Base-by-base conservation (phyloP, 202 grass and related monocot species). In the Thinopyrum obtusiflorum region DNA sequence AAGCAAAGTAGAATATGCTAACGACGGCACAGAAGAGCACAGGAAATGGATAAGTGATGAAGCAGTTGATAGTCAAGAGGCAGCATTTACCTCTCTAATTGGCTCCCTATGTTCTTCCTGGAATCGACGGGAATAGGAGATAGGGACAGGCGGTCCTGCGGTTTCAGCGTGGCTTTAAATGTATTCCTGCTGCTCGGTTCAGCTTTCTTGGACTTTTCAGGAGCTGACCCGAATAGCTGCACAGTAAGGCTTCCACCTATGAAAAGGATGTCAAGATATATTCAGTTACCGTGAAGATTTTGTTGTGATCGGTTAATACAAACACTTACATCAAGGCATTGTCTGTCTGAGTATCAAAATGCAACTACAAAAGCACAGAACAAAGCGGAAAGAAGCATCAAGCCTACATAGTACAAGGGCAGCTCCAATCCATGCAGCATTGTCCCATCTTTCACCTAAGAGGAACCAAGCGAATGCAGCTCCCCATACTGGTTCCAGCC, bases 361-460 rank as follows among this genome's bases (percentile, higher is more conserved):
- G n/a, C 29, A 80, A 86, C 2, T 79, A 31, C 74, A 69, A 77
- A 63, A 37, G 14, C 26, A 82, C 51, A 69, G 5, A 80, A 73
- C 15, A 87, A 60, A 35, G 5, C 15, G 12, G 67, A 35, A 14
- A 28, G 40, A 73, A 61, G 64, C 23, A 83, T 51, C 24, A 68
- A 27, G 15, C 94, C 82, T 96, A 98, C 96, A 90, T 90, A 98
- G 82, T 69, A 98, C 89, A 85, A 98, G 89, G 65, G 88, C 77
- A 80, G 97, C 97, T 89, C 93, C 97, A 87, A 92, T 73, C 88
- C 92, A 96, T 80, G 85, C 88, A 85, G 91, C 82, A 42, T 63
- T 75, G 78, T 92, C 91, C 97, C 97, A 98, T 91, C 97, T 96
- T 90, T 96, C 97, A 88, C 92, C 93, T 60, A 99, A 88, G 26